A percentile compares a stretch with the other conserved stretches of the same genome.
phyloP scores from a whole-genome alignment of 257 asterid species.

The Apocynum venetum region DNA sequence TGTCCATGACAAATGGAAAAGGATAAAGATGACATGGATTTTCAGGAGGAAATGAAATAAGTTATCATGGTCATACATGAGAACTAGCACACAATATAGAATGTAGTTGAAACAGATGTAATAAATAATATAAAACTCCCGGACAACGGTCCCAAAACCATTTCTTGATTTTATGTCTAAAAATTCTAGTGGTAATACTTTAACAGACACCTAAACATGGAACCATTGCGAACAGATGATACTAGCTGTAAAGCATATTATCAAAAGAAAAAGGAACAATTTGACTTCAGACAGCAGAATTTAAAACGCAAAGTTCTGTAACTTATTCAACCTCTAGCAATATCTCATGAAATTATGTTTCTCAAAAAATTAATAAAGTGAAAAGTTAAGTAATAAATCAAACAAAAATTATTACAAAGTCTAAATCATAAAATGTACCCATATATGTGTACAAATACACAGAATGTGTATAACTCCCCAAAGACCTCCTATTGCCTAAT shows the following conservation, averaged over 20 bases:
- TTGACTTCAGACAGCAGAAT: background rate
- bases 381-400: background rate
- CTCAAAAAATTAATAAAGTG: background rate
- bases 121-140: background rate
- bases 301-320: background rate
- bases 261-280: background rate
- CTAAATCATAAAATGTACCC: background rate
- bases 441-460: background rate
- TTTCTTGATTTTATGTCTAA: background rate
- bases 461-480: background rate
- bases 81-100: background rate
- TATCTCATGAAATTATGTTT: background rate
- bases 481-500: background rate
- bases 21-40: too few relatives aligned
- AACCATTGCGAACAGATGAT: background rate
- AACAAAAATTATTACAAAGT: background rate
- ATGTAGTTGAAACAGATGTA: background rate
- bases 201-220: background rate
- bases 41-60: background rate
- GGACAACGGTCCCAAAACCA: background rate
- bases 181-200: background rate
- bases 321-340: background rate
- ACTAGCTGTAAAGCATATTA: background rate
- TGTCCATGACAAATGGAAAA: background rate
- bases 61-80: background rate